These are phyloP conservation scores for Chlorophyllum brunneum DNA, from an alignment of 768 basidiomycete genomes.

Conservation along the genomic window DNA sequence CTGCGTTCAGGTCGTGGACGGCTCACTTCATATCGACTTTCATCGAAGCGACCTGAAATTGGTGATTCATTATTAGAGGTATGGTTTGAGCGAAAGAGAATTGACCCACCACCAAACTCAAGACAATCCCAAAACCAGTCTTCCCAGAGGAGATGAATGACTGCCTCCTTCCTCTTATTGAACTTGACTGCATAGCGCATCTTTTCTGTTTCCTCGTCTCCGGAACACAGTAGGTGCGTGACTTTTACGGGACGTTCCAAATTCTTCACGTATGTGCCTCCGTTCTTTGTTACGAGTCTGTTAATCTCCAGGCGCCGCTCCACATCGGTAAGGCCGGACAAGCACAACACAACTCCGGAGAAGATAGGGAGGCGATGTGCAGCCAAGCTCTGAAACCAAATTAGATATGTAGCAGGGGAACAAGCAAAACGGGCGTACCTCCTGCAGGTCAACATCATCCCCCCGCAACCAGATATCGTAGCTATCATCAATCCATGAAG, in stretches of 20 bases:
- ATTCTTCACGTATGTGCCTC: slow-evolving; percentile 70
- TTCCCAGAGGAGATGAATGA: slow-evolving; percentile 84
- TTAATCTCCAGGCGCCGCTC: slow-evolving; percentile 60
- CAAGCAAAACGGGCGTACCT: slow-evolving; percentile 38
- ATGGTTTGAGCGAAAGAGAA: background rate
- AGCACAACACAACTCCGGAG: slow-evolving; percentile 60
- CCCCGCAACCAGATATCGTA: slow-evolving; percentile 76
- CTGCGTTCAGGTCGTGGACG: slow-evolving; percentile 60
- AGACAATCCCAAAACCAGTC: slow-evolving; percentile 97
- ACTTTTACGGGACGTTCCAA: slow-evolving; percentile 76
- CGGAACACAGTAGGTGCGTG: slow-evolving; percentile 82
- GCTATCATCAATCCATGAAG: slow-evolving; percentile 73
- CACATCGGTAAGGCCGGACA: slow-evolving; percentile 72
- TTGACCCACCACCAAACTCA: slow-evolving; percentile 58
- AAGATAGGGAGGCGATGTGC: slow-evolving; percentile 72
- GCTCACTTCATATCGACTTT: slow-evolving; percentile 53
- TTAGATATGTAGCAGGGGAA: background rate
- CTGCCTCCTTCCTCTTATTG: slow-evolving; percentile 63
- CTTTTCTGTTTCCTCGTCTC: slow-evolving; percentile 67
- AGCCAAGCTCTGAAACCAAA: slow-evolving; percentile 46
- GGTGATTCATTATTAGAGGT: background rate
- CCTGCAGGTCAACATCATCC: slow-evolving; percentile 67
- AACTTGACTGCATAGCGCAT: slow-evolving; percentile 77
- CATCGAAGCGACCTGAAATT: slow-evolving; percentile 57
- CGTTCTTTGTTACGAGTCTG: slow-evolving; percentile 50